Evolutionary conservation across 1,284 basidiomycete genomes (phyloP), one percentile per base, ranked within the genome.

Genomic region (Filobasidium uniguttulatum): DNA sequence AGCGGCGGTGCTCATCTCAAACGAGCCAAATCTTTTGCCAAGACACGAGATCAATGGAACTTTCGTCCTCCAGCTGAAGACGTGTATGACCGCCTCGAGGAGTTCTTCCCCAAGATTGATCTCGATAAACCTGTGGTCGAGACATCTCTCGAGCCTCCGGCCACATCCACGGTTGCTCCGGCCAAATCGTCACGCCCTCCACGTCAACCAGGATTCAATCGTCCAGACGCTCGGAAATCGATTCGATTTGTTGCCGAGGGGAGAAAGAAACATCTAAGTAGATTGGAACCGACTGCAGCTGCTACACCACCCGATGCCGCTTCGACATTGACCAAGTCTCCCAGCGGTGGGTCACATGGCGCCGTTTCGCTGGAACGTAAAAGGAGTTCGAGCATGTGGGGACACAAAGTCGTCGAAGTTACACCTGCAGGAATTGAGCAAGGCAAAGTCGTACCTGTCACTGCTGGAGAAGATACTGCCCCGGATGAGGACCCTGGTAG

Each of bases 71-170:
- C 83, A 28, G 82, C 91, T 0, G 94, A 98, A 64, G 85, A 87
- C 60, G 82, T 99, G 49, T 90, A 91, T 66, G 85, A 97, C 50
- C 81, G 85, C 50, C 75, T 98, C 6, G 87, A 97, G 60, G 81
- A 85, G 57, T 96, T 88, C 73, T 99, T 99, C 75, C 91, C 91
- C 0, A 82, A 85, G 58, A 87, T 96, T 64, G 91, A 98, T 63
- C 77, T 98, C 45, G 94, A 98, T 70, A 85, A 87, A 63, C 93
- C 93, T 1, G 82, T 98, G 52, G 84, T 97, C 50, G 91, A 97
- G 10, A 7, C 45, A 7, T 23, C 36, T 28, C 76, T 75, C 14
- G 85, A 88, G 25, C 73, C 65, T 7, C 57, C 56, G 23, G 69
- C 38, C 22, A 66, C 72, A 12, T 66, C 69, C 14, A 65, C 72